Evolutionary conservation across 2,329 filamentous ascomycete species (phyloP), one percentile per base, ranked within the genome.

Genomic region (Cladosporium austrohemisphaericum): DNA sequence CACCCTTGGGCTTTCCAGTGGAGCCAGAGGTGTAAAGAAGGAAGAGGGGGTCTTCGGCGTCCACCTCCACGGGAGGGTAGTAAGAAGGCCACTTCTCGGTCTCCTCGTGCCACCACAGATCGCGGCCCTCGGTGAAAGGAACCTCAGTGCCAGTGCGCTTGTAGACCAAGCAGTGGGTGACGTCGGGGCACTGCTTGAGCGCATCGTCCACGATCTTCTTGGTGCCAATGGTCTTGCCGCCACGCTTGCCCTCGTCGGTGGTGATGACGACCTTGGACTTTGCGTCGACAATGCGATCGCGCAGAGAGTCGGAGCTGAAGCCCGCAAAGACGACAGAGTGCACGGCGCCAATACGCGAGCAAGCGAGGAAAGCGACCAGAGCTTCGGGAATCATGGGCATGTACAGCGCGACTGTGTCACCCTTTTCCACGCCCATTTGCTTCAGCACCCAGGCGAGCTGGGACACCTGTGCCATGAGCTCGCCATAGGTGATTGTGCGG

Each of bases 171-270:
- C 88, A 88, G 70, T 87, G 83, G 33, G 77, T 81, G 57, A 98
- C 87, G 60, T 88, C 85, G 14, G 92, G 92, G 72, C 92, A 97
- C 72, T 95, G 89, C 78, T 93, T 95, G 53, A 98, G 80, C 29
- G 92, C 92, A 67, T 97, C 93, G 65, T 98, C 93, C 59, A 97
- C 93, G 67, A 98, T 97, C 78, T 95, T 95, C 83, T 98, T 97
- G 63, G 92, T 97, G 64, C 88, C 88, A 67, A 98, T 96, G 63
- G 94, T 72, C 78, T 97, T 98, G 68, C 93, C 93, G 62, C 93
- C 93, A 63, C 93, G 89, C 80, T 94, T 95, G 66, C 93, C 93
- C 78, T 98, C 93, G 68, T 98, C 93, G 2, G 89, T 86, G 52
- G 93, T 98, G 66, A 98, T 96, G 71, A 97, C 86, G 47, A 97